Evolutionary conservation across 1,284 basidiomycete species (phyloP).

Genomic region (Schizophyllum amplum): DNA sequence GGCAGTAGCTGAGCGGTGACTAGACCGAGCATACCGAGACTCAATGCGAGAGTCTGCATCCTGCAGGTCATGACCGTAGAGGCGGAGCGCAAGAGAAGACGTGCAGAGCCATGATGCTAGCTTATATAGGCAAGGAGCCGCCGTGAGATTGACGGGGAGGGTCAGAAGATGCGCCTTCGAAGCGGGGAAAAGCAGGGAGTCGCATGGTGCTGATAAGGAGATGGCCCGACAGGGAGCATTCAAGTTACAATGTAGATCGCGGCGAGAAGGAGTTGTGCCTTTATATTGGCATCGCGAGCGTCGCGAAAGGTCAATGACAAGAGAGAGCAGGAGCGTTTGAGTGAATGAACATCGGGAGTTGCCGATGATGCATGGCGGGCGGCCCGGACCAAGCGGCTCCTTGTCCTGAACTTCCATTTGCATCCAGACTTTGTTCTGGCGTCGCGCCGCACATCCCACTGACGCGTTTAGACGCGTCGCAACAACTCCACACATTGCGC

Average conservation of each 20-base stretch:
- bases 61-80: no score
- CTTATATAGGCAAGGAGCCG: no score
- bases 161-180: not conserved
- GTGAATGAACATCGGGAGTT: not conserved
- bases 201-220: not conserved
- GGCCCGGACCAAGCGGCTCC: not conserved
- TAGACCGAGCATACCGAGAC: not conserved
- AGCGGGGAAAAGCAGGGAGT: not conserved
- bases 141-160: not conserved
- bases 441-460: not conserved
- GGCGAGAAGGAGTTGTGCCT: no score
- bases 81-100: no score
- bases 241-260: no score
- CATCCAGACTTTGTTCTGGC: not conserved
- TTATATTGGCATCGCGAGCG: no score
- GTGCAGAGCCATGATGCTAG: no score
- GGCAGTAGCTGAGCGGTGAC: slow-evolving; percentile 2
- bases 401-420: not conserved
- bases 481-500: not conserved
- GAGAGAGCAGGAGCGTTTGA: no score
- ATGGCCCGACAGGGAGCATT: no score
- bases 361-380: not conserved
- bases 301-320: no score
- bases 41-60: no score
- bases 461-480: not conserved